Percentiles rank a stretch among this genome's conserved stretches.
phyloP scores from a whole-genome alignment of 108 stramenopile species.

The Mayamaea pseudoterrestris region DNA sequence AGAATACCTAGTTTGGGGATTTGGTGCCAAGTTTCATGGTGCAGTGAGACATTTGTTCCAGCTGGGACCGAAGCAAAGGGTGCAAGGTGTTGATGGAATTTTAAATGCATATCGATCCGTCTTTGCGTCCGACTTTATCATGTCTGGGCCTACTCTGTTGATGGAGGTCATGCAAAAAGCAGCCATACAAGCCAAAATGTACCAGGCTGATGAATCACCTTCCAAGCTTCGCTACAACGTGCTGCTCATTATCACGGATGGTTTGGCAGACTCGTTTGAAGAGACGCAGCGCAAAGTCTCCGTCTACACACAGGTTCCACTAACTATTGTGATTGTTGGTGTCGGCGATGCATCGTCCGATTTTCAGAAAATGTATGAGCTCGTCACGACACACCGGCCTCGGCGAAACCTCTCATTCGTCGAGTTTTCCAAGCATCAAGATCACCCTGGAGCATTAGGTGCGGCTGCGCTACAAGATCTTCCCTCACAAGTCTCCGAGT shows the following conservation, averaged over 20 bases:
- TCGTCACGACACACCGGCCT: too few relatives aligned
- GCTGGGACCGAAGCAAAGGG: constrained; percentile 37
- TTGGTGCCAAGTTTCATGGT: constrained; percentile 83
- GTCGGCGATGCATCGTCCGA: constrained; percentile 44
- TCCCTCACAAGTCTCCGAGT: too few relatives aligned
- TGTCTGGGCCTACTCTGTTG: constrained; percentile 79
- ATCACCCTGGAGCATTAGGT: too few relatives aligned
- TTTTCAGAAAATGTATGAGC: too few relatives aligned
- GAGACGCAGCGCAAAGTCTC: constrained; percentile 24
- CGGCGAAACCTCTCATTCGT: too few relatives aligned
- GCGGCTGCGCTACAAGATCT: too few relatives aligned
- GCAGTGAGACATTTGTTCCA: constrained; percentile 65
- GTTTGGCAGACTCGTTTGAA: constrained; percentile 45
- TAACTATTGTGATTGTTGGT: constrained; percentile 52
- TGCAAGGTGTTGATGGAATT: constrained; percentile 59
- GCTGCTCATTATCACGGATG: constrained; percentile 65
- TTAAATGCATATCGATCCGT: constrained; percentile 50
- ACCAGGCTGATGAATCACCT: constrained; percentile 8
- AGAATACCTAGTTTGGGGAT: constrained; percentile 72
- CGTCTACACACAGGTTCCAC: constrained; percentile 22
- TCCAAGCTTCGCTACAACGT: constrained; percentile 5
- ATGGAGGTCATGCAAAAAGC: constrained; percentile 65
- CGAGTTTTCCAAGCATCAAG: too few relatives aligned
- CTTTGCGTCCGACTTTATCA: constrained; percentile 45
- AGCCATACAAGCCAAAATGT: constrained; percentile 36